Percentiles rank a stretch among this genome's conserved stretches.
Conservation (phyloP, 495 filamentous ascomycete genomes). For the Tuber brumale region DNA sequence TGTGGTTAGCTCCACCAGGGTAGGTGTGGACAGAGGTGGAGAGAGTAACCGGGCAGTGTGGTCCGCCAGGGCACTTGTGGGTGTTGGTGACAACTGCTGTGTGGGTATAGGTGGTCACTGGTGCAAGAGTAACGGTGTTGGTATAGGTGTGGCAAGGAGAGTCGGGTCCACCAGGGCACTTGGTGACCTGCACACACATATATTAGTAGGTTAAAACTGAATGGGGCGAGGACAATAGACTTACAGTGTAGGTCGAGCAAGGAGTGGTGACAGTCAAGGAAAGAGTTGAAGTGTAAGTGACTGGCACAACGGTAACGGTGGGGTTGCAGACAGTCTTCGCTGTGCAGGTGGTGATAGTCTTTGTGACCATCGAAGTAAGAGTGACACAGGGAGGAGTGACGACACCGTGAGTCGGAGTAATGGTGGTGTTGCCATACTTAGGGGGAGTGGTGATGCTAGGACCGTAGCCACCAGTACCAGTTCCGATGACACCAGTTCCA, state of each 20-base stretch:
- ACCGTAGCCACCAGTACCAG: background rate
- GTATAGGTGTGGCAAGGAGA: slow-evolving; percentile 26
- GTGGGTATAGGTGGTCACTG: slow-evolving; percentile 17
- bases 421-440: background rate
- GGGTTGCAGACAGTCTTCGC: slow-evolving; percentile 14
- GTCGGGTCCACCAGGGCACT: slow-evolving; percentile 18
- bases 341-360: slow-evolving; percentile 26
- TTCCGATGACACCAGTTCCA: background rate
- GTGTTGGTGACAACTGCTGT: slow-evolving; percentile 15
- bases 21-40: background rate
- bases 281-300: slow-evolving; percentile 29
- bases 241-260: slow-evolving; percentile 27
- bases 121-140: slow-evolving; percentile 22
- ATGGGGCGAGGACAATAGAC: background rate
- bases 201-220: background rate
- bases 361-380: slow-evolving; percentile 28
- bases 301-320: slow-evolving; percentile 23
- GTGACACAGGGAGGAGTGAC: slow-evolving; percentile 28
- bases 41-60: slow-evolving; percentile 3
- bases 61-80: slow-evolving; percentile 5
- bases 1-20: slow-evolving; percentile 18
- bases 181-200: slow-evolving; percentile 2
- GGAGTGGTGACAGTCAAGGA: slow-evolving; percentile 31
- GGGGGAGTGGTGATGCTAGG: background rate
- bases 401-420: background rate